Conservation (phyloP, 176 grass and related monocot genomes). For the Aegilops speltoides region DNA sequence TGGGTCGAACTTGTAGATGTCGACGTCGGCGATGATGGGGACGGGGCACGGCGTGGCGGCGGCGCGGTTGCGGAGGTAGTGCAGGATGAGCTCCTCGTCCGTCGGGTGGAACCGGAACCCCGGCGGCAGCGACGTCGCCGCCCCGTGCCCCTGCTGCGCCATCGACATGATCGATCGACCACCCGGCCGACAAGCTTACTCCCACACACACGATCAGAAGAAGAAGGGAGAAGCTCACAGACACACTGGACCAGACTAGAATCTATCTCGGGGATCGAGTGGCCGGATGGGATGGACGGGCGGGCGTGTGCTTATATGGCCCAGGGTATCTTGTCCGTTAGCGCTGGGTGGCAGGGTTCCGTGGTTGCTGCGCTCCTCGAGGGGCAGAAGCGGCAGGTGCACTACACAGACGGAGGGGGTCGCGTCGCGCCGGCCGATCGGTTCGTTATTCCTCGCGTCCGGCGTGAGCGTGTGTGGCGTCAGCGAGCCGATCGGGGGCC, state of each 20-base stretch:
- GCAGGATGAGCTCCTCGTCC: constrained; percentile 92
- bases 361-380: not conserved
- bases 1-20: constrained; percentile 97
- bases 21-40: constrained; percentile 87
- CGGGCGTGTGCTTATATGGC: constrained; percentile 48
- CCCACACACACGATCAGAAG: not conserved
- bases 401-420: not conserved
- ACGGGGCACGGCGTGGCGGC: constrained; percentile 58
- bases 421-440: not conserved
- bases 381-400: not conserved
- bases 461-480: constrained; percentile 33
- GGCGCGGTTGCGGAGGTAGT: constrained; percentile 83
- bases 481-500: not conserved
- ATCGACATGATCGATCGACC: constrained; percentile 29
- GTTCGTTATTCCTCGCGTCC: constrained; percentile 50
- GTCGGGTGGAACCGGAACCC: constrained; percentile 99
- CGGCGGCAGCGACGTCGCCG: constrained; percentile 61
- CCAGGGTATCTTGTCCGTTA: constrained; percentile 35
- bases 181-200: too few relatives aligned
- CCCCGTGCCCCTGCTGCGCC: not conserved
- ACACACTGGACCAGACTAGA: not conserved
- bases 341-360: constrained; percentile 8
- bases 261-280: not conserved
- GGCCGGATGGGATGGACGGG: not conserved
- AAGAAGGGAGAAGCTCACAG: not conserved